Percentiles rank a stretch among this genome's conserved stretches.
Evolutionary conservation across 2,329 filamentous ascomycete genomes (phyloP).

Genomic region (Hypoxylon sp.): DNA sequence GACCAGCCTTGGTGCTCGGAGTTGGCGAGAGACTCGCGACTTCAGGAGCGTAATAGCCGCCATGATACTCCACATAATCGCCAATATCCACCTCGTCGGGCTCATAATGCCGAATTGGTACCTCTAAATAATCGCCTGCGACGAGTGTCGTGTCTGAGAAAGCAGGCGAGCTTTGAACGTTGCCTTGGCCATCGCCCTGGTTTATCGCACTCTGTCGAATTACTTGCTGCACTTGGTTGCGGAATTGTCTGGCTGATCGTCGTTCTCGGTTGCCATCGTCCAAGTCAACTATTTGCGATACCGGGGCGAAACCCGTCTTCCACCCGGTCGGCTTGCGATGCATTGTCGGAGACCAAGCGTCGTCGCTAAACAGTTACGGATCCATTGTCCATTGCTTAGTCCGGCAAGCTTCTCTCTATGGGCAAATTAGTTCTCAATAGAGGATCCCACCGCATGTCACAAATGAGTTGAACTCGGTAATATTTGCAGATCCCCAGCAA

Average conservation of each 20-base stretch:
- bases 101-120: conserved; percentile 44
- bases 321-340: conserved; percentile 35
- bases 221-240: conserved; percentile 44
- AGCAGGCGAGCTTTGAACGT: conserved; percentile 43
- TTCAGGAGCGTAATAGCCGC: conserved; percentile 44
- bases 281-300: conserved; percentile 41
- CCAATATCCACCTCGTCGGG: conserved; percentile 39
- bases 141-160: conserved; percentile 47
- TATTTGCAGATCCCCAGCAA: conserved; percentile 6
- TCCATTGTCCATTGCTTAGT: conserved; percentile 8
- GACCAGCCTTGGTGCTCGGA: conserved; percentile 39
- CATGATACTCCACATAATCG: conserved; percentile 42
- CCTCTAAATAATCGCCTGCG: conserved; percentile 45
- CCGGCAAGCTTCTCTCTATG: conserved; percentile 23
- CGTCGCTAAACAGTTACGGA: conserved; percentile 14
- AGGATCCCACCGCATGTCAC: neutral
- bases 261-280: conserved; percentile 21
- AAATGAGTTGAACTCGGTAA: conserved; percentile 7
- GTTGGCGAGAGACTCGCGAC: conserved; percentile 34
- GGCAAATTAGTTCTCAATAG: neutral
- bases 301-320: conserved; percentile 38
- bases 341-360: conserved; percentile 32
- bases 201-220: conserved; percentile 34
- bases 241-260: conserved; percentile 40
- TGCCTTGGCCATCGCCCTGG: conserved; percentile 14